Base-by-base conservation (phyloP, 2,329 filamentous ascomycete genomes). In the Sporothrix globosa region DNA sequence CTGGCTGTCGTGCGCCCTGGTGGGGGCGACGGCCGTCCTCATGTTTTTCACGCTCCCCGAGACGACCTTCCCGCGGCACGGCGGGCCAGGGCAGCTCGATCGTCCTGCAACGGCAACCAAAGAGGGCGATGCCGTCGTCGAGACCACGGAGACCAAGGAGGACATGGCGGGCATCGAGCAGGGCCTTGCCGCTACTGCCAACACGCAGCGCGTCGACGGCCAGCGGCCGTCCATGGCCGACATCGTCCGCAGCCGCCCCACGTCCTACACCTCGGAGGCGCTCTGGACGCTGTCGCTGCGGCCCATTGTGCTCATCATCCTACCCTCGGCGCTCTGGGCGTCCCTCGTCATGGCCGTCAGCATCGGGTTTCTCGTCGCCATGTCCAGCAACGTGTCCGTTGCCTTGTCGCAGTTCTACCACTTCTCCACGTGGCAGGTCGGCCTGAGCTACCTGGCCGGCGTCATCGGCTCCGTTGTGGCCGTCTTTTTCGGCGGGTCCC, bases 401-500 rank as follows among this genome's bases (percentile, higher is more conserved):
- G 52, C 52, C 10, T 54, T 54, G 1, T 34, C 34, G 34, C 34
- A 34, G 34, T 7, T 34, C 6, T 34, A 34, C 34, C 34, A 34
- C 34, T 34, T 34, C 34, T 34, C 34, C 34, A 34, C 83, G 0
- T 85, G 79, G 75, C 82, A 83, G 74, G 80, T 78, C 0, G 86
- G 85, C 0, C 79, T 88, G 4, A 84, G 83, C 72, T 88, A 87
- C 72, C 75, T 86, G 39, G 75, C 83, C 0, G 81, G 81, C 21
- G 75, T 86, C 30, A 75, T 87, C 11, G 85, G 85, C 9, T 81
- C 83, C 1, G 71, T 83, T 2, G 48, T 84, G 4, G 86, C 83
- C 13, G 82, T 86, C n/a, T 80, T 83, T 2, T 81, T 82, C 2
- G 85, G 85, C 9, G 86, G 86, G 0, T 77, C 79, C 41, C 74